Percentiles rank a stretch among this genome's conserved stretches.
phyloP scores from a whole-genome alignment of 306 rosid genomes.

The Glycyrrhiza uralensis region DNA sequence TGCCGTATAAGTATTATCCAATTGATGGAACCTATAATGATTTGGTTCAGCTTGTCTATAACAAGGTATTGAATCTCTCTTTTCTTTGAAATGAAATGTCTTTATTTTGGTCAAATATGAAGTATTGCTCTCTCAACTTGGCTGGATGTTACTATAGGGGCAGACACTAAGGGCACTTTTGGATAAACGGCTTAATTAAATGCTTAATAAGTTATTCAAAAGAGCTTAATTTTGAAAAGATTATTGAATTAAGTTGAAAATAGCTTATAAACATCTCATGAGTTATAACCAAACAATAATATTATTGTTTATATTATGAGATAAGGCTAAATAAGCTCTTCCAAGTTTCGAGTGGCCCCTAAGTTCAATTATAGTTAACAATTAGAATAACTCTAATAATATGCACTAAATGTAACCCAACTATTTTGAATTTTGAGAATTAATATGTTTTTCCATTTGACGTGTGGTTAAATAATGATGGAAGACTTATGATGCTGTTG shows the following conservation, averaged over 20 bases:
- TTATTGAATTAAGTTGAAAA: too few species aligned
- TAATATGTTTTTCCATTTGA: neutral
- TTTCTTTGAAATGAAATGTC: neutral
- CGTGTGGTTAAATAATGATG: conserved; percentile 19
- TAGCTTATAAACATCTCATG: too few species aligned
- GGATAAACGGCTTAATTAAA: too few species aligned
- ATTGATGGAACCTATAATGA: conserved; percentile 41
- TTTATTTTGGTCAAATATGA: neutral
- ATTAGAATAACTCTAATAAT: neutral
- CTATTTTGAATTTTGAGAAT: neutral
- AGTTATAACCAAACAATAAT: too few species aligned
- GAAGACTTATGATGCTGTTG: conserved; percentile 58
- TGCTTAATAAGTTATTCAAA: too few species aligned
- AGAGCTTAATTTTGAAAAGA: too few species aligned
- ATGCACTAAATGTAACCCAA: neutral
- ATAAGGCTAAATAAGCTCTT: too few species aligned
- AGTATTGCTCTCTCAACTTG: neutral
- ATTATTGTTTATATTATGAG: too few species aligned
- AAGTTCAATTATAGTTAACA: neutral
- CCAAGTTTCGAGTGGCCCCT: too few species aligned
- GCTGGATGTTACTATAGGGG: neutral
- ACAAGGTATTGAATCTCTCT: conserved; percentile 42
- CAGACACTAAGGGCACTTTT: too few species aligned
- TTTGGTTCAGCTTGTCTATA: conserved; percentile 43
- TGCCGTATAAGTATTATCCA: conserved; percentile 33